A percentile compares a stretch with the other conserved stretches of the same genome.
Conservation (phyloP, 1,284 basidiomycete genomes). For the Phellopilus nigrolimitatus region DNA sequence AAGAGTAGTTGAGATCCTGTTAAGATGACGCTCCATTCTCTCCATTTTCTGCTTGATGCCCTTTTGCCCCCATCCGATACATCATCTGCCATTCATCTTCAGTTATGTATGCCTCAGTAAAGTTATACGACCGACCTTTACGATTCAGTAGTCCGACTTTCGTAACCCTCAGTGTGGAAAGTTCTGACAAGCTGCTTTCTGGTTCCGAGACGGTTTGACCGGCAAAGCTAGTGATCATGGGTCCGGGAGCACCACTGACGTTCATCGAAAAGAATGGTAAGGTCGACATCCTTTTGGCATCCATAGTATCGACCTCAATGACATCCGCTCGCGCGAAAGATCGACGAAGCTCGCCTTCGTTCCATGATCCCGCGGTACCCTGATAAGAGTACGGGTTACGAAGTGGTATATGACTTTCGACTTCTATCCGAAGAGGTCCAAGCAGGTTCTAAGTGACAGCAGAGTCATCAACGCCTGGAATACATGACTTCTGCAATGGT, state of each 20-base stretch:
- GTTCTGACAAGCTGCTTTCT: slow-evolving; percentile 24
- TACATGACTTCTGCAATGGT: slow-evolving; percentile 4
- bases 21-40: slow-evolving; percentile 78
- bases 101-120: neutral
- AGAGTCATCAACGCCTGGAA: slow-evolving; percentile 23
- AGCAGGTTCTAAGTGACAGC: slow-evolving; percentile 53
- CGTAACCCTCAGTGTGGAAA: slow-evolving; percentile 61
- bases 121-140: slow-evolving; percentile 43
- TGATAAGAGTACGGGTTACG: slow-evolving; percentile 74
- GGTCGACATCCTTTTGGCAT: slow-evolving; percentile 37
- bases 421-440: slow-evolving; percentile 71
- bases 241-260: slow-evolving; percentile 33
- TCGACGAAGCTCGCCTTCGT: slow-evolving; percentile 62
- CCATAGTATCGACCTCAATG: slow-evolving; percentile 49
- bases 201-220: slow-evolving; percentile 25
- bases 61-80: slow-evolving; percentile 73
- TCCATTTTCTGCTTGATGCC: slow-evolving; percentile 81
- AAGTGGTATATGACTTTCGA: slow-evolving; percentile 58
- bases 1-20: slow-evolving; percentile 90
- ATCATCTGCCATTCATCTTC: slow-evolving; percentile 49
- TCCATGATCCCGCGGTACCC: slow-evolving; percentile 67
- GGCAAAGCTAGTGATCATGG: slow-evolving; percentile 23
- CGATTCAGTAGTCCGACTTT: slow-evolving; percentile 81
- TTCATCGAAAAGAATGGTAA: slow-evolving; percentile 45
- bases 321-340: slow-evolving; percentile 67